A percentile compares a stretch with the other conserved stretches of the same genome.
Evolutionary conservation across 176 grass and related monocot species (phyloP).

Genomic region (Melocanna baccifera): DNA sequence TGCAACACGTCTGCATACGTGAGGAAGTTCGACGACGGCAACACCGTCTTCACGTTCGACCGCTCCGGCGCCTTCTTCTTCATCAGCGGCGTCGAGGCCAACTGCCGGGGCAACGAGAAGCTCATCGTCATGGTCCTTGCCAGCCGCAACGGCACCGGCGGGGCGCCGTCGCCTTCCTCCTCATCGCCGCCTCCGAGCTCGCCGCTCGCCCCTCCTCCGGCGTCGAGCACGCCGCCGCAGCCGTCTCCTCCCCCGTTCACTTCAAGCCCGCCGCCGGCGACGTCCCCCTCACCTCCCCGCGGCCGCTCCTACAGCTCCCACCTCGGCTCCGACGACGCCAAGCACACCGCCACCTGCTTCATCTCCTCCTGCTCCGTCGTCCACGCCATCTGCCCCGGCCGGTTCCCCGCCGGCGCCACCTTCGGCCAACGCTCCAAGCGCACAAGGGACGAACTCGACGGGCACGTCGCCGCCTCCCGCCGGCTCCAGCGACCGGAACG

Average conservation of each 20-base stretch:
- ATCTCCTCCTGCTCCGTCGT: not conserved
- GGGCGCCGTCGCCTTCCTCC: not conserved
- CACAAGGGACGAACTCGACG: not conserved
- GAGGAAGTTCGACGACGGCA: conserved; percentile 57
- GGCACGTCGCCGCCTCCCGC: conserved; percentile 2
- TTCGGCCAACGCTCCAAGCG: not conserved
- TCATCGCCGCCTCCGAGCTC: not conserved
- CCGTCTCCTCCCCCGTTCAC: conserved; percentile 15
- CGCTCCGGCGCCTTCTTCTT: conserved; percentile 64
- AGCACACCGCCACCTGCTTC: not conserved
- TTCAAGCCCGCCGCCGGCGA: not conserved
- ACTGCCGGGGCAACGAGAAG: conserved; percentile 69
- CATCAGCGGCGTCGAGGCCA: conserved; percentile 67
- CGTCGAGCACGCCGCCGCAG: not conserved
- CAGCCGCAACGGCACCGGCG: conserved; percentile 14
- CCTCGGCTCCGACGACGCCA: not conserved
- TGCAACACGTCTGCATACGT: conserved; percentile 78
- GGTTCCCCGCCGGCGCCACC: not conserved
- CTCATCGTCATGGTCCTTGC: conserved; percentile 63
- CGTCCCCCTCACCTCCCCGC: conserved; percentile 8
- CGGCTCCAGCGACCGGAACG: not conserved
- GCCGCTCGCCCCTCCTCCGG: not conserved
- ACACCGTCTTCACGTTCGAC: conserved; percentile 54
- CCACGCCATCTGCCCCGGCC: not conserved
- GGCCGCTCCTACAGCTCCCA: not conserved